Conservation (phyloP, 345 rosid genomes). For the Pugionium cornutum region DNA sequence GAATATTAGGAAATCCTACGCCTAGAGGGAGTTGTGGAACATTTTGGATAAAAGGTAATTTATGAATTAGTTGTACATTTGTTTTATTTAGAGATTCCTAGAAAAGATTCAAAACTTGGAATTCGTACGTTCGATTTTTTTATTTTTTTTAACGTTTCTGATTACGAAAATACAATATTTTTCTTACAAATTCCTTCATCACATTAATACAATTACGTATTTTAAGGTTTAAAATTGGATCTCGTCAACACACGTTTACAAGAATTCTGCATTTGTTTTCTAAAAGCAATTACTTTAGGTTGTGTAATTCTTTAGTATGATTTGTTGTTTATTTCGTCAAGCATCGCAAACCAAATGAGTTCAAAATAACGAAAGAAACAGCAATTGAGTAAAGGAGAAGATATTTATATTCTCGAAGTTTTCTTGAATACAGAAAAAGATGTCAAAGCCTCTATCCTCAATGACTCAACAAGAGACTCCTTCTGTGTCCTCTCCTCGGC, state of each 20-base stretch:
- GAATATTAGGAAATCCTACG: conserved; percentile 30
- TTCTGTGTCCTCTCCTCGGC: conserved; percentile 19
- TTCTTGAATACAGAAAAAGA: conserved; percentile 38
- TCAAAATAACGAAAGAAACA: background rate
- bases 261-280: background rate
- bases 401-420: background rate
- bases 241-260: background rate
- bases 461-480: conserved; percentile 33
- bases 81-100: background rate
- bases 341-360: background rate
- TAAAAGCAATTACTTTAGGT: background rate
- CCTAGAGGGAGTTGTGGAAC: conserved; percentile 27
- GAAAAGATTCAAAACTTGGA: background rate
- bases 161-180: too few relatives aligned
- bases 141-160: too few relatives aligned
- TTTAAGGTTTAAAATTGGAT: background rate
- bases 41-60: conserved; percentile 14
- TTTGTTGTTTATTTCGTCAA: background rate
- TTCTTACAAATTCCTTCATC: background rate
- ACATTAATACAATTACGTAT: background rate
- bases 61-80: background rate
- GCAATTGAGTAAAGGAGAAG: background rate
- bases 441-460: conserved; percentile 68
- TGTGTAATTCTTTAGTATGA: background rate
- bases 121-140: background rate